Evolutionary conservation across 2,329 filamentous ascomycete species (phyloP), one percentile per base, ranked within the genome.

Genomic region (Colletotrichum sp.): DNA sequence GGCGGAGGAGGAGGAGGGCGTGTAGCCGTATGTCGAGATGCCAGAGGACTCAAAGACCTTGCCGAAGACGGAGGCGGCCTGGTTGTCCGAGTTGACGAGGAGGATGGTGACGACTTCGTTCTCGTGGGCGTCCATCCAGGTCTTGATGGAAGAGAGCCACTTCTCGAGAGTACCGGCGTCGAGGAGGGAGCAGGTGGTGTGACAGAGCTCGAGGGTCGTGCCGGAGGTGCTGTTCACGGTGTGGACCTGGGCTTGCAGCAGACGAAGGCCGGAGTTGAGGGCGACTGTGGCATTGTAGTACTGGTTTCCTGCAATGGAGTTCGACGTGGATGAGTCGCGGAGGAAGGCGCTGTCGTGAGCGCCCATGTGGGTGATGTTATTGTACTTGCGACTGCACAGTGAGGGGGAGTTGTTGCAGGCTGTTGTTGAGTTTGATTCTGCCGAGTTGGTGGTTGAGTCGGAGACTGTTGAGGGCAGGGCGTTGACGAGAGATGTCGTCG

Each of bases 381-480:
- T 93, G 87, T 97, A 97, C 21, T 90, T 86, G 78, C 91, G 91
- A 77, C 86, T 87, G 87, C 95, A 97, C 55, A 97, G 90, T 59
- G 89, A 86, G 0, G 94, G 94, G 1, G 94, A 95, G 88, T 96
- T 96, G 86, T 97, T 97, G 90, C 95, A 97, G 36, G 92, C 91
- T 26, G 84, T 85, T 13, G 83, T 76, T n/a, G 59, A 62, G 78
- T 86, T 76, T 79, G 82, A 34, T 6, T 79, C 73, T 21, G 77
- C 69, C 2, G 80, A 62, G 52, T 59, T 39, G 15, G 77, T 68
- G 24, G 79, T 69, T 13, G 79, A 65, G 70, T 66, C 39, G 34
- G 59, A 26, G 7, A 60, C 52, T 18, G 80, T 81, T 26, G 30
- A 52, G 39, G 75, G 36, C 49, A 62, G 24, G 59, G 71, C 67